Conservation (phyloP, 2,329 filamentous ascomycete genomes). For the Ramichloridium luteum region DNA sequence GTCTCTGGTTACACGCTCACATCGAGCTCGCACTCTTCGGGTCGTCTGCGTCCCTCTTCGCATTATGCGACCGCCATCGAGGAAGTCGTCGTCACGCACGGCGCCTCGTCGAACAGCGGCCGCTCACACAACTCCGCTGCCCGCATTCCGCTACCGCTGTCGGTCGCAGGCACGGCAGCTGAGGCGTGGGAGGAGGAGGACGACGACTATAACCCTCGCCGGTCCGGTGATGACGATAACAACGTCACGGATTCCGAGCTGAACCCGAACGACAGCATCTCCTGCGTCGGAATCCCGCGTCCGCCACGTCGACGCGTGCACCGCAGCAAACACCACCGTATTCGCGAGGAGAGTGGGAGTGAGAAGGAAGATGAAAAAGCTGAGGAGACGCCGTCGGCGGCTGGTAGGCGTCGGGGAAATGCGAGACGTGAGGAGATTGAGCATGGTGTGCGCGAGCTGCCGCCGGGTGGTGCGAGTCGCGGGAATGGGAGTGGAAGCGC, state of each 20-base stretch:
- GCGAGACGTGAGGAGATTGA: too few relatives aligned
- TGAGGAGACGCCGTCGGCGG: too few relatives aligned
- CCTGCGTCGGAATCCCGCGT: slow-evolving; percentile 24
- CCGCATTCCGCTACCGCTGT: slow-evolving; percentile 3
- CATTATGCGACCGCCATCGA: neutral
- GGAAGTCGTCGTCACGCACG: slow-evolving; percentile 1
- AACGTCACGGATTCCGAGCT: slow-evolving; percentile 12
- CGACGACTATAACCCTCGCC: too few relatives aligned
- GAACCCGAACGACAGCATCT: slow-evolving; percentile 37
- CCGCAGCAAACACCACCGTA: too few relatives aligned
- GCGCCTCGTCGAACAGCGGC: slow-evolving; percentile 1
- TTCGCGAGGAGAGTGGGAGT: too few relatives aligned
- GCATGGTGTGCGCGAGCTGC: too few relatives aligned
- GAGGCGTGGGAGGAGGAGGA: slow-evolving; percentile 11
- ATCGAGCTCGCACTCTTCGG: slow-evolving; percentile 1
- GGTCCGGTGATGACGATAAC: neutral
- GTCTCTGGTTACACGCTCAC: slow-evolving; percentile 6
- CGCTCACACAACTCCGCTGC: slow-evolving; percentile 1
- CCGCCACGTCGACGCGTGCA: neutral
- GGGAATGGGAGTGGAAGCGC: too few relatives aligned
- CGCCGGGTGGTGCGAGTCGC: too few relatives aligned
- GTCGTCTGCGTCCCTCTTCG: neutral
- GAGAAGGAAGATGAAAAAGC: too few relatives aligned
- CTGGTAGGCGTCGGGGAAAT: too few relatives aligned
- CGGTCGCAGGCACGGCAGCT: slow-evolving; percentile 6